Evolutionary conservation across 2,329 filamentous ascomycete species (phyloP).

Genomic region (Hymenoscyphus linearis): DNA sequence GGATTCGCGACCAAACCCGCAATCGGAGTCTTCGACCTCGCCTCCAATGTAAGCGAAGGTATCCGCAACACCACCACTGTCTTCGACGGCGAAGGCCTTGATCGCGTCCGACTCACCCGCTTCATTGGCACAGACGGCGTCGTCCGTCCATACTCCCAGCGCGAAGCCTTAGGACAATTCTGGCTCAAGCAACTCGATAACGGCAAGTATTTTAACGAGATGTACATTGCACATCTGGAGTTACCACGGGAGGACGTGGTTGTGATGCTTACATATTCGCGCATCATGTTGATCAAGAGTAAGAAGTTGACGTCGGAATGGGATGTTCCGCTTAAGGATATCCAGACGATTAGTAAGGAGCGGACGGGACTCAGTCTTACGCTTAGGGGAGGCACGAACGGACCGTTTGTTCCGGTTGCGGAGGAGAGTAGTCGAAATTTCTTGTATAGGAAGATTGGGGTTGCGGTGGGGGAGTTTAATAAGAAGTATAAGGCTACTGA

Average conservation of each 20-base stretch:
- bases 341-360: conserved; percentile 97
- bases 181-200: conserved; percentile 99
- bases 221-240: conserved; percentile 95
- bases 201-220: conserved; percentile 94
- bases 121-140: conserved; percentile 92
- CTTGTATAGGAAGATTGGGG: conserved; percentile 59
- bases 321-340: conserved; percentile 92
- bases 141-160: conserved; percentile 87
- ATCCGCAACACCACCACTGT: conserved; percentile 98
- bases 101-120: conserved; percentile 86
- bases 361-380: conserved; percentile 86
- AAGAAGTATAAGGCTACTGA: conserved; percentile 42
- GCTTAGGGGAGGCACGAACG: conserved; percentile 84
- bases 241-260: conserved; percentile 83
- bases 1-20: conserved; percentile 96
- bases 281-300: conserved; percentile 85
- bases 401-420: conserved; percentile 89
- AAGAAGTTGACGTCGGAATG: conserved; percentile 85
- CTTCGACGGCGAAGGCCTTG: conserved; percentile 90
- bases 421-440: conserved; percentile 70
- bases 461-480: conserved; percentile 65
- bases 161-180: conserved; percentile 93
- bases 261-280: conserved; percentile 79
- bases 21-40: conserved; percentile 93
- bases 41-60: conserved; percentile 93